These are phyloP conservation scores for Setaria viridis DNA, from an alignment of 202 grass and related monocot species.

Conservation along the genomic window DNA sequence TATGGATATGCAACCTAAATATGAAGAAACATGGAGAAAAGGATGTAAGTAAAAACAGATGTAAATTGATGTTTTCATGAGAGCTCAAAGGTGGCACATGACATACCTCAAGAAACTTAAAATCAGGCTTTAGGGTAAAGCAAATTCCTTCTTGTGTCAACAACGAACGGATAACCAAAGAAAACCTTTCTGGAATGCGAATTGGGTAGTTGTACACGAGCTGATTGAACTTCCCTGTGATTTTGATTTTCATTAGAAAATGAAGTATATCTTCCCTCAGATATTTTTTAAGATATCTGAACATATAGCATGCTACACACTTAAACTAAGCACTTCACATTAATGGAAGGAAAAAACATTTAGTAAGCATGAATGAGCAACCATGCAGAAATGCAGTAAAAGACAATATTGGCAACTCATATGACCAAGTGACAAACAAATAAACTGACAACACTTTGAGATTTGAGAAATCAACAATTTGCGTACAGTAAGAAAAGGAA, in stretches of 20 bases:
- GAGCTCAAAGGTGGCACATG: constrained; percentile 27
- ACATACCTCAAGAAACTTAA: constrained; percentile 98
- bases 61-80: not conserved
- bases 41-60: constrained; percentile 31
- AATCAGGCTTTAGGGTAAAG: constrained; percentile 88
- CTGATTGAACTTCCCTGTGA: constrained; percentile 97
- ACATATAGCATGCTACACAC: constrained; percentile 22
- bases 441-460: not conserved
- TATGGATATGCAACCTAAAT: constrained; percentile 97
- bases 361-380: constrained; percentile 22
- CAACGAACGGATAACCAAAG: constrained; percentile 98
- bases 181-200: constrained; percentile 97
- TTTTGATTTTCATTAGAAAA: constrained; percentile 40
- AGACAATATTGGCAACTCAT: constrained; percentile 10
- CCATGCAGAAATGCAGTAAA: not conserved
- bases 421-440: constrained; percentile 29
- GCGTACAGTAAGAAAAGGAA: not conserved
- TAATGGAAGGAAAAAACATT: constrained; percentile 3
- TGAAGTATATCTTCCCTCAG: not conserved
- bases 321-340: constrained; percentile 20
- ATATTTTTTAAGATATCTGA: constrained; percentile 12
- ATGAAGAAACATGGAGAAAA: constrained; percentile 40
- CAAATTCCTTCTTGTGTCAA: constrained; percentile 99
- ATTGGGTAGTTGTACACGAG: constrained; percentile 97
- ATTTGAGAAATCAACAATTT: not conserved